Percentiles rank a stretch among this genome's conserved stretches.
Evolutionary conservation across 345 rosid genomes (phyloP).

Genomic region (Hypericum androsaemum): DNA sequence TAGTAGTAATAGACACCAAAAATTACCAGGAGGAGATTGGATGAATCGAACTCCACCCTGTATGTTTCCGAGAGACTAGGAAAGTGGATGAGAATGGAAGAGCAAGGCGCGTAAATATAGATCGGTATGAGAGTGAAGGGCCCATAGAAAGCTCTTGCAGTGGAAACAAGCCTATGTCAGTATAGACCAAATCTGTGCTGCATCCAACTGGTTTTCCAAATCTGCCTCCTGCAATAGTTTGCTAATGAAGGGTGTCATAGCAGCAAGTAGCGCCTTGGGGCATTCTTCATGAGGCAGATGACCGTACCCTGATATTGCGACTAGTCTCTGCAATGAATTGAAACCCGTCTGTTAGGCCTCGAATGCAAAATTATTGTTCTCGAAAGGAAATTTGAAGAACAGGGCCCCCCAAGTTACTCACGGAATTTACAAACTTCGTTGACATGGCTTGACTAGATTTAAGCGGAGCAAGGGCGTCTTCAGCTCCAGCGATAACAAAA

Average conservation of each 20-base stretch:
- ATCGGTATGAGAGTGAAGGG: not conserved
- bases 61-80: not conserved
- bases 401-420: constrained; percentile 30
- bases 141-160: constrained; percentile 9
- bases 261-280: constrained; percentile 87
- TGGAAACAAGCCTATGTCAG: constrained; percentile 20
- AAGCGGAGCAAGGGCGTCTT: constrained; percentile 73
- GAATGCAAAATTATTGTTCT: not conserved
- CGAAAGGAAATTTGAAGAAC: not conserved
- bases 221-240: constrained; percentile 44
- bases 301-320: constrained; percentile 90
- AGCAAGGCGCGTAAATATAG: not conserved
- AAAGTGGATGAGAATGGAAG: not conserved
- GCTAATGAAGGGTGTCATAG: constrained; percentile 65
- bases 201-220: constrained; percentile 37
- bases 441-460: constrained; percentile 79
- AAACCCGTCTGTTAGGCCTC: not conserved
- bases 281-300: constrained; percentile 98
- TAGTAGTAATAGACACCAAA: too few species aligned
- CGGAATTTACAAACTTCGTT: constrained; percentile 80
- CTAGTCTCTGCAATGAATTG: constrained; percentile 61
- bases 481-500: constrained; percentile 77
- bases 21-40: too few species aligned
- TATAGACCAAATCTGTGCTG: constrained; percentile 7
- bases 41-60: too few species aligned